Conservation (phyloP, 306 rosid genomes). For the Begonia masoniana region DNA sequence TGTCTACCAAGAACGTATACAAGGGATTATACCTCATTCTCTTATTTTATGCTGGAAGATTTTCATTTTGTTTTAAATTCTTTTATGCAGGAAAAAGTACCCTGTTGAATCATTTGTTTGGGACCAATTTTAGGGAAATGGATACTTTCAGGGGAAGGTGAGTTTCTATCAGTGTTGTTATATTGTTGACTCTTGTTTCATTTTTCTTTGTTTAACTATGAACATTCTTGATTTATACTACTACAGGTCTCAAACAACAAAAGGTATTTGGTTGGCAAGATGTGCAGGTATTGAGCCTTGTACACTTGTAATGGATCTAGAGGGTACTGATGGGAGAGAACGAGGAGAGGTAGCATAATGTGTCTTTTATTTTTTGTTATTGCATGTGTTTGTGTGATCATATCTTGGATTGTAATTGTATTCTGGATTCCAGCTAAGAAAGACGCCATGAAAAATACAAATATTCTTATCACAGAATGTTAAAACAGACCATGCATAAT, state of each 20-base stretch:
- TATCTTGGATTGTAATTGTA: background rate
- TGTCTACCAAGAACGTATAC: no score
- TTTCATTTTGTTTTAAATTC: background rate
- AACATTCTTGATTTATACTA: background rate
- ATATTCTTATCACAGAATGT: no score
- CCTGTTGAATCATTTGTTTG: slow-evolving; percentile 72
- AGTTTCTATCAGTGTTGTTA: slow-evolving; percentile 6
- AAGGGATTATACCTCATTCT: no score
- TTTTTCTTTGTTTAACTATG: background rate
- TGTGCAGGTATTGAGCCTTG: slow-evolving; percentile 74
- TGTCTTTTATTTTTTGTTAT: slow-evolving; percentile 5
- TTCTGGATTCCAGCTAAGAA: background rate
- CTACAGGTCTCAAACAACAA: slow-evolving; percentile 80
- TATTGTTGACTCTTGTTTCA: background rate
- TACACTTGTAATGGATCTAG: slow-evolving; percentile 94
- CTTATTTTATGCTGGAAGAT: no score
- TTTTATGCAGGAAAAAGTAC: slow-evolving; percentile 74
- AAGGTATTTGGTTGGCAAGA: slow-evolving; percentile 86
- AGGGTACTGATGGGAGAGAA: slow-evolving; percentile 98
- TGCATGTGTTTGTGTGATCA: background rate
- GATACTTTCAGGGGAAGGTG: slow-evolving; percentile 90
- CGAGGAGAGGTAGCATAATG: slow-evolving; percentile 78
- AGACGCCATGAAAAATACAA: background rate
- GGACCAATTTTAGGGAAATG: slow-evolving; percentile 80
- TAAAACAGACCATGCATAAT: no score